Evolutionary conservation across 306 rosid genomes (phyloP).

Genomic region (Coriaria nepalensis): DNA sequence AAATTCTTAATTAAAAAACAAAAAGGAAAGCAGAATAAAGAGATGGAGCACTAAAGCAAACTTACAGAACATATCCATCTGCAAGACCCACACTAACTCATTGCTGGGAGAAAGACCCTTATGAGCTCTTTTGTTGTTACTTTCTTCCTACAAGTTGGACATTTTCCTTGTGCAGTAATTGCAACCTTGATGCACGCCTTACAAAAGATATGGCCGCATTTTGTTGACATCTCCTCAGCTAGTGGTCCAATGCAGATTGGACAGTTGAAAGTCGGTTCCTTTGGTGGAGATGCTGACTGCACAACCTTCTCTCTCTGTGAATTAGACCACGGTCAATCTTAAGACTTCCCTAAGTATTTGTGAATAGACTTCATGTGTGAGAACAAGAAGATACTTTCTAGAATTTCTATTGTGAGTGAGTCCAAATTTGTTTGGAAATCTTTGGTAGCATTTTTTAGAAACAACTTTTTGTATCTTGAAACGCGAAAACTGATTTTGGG

Average conservation of each 20-base stretch:
- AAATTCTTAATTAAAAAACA: not conserved
- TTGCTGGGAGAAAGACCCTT: conserved; percentile 61
- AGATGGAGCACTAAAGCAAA: too few species aligned
- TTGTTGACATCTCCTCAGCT: conserved; percentile 61
- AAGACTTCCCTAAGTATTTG: not conserved
- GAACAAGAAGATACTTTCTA: too few species aligned
- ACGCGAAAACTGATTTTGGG: too few species aligned
- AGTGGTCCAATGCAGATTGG: conserved; percentile 62
- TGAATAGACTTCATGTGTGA: too few species aligned
- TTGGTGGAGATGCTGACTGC: conserved; percentile 37
- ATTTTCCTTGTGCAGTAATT: conserved; percentile 26
- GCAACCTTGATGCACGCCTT: conserved; percentile 50
- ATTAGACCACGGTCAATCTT: conserved; percentile 11
- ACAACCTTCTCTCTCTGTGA: conserved; percentile 28
- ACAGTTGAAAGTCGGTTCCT: conserved; percentile 59
- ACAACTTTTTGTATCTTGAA: too few species aligned
- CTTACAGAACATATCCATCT: too few species aligned
- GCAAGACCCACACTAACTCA: too few species aligned
- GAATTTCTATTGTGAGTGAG: too few species aligned
- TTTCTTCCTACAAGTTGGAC: conserved; percentile 77
- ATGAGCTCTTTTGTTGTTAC: conserved; percentile 39
- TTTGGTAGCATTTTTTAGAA: too few species aligned
- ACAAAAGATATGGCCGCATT: conserved; percentile 92
- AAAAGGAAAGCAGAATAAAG: not conserved
- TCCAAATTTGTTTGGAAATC: too few species aligned